A percentile compares a stretch with the other conserved stretches of the same genome.
These are phyloP conservation scores for Volvariella surrecta DNA, from an alignment of 1,284 basidiomycete species.

Conservation along the genomic window DNA sequence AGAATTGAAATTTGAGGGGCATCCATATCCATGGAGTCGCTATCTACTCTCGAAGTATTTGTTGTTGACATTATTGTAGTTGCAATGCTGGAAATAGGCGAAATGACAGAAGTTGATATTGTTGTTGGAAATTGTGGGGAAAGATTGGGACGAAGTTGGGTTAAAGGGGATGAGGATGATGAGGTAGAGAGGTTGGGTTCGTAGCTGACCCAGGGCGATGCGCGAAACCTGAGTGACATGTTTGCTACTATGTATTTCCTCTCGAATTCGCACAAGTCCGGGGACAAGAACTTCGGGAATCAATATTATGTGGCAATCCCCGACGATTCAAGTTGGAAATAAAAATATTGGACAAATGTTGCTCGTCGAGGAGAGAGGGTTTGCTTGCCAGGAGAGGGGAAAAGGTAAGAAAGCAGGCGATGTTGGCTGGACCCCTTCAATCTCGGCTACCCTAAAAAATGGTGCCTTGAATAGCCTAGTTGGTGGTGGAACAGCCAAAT, in stretches of 20 bases:
- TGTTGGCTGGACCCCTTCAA: too few relatives aligned
- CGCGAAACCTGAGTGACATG: slow-evolving; percentile 32
- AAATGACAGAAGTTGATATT: slow-evolving; percentile 3
- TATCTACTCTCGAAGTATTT: slow-evolving; percentile 14
- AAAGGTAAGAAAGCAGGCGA: too few relatives aligned
- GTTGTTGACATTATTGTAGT: slow-evolving; percentile 11
- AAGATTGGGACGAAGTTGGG: not conserved
- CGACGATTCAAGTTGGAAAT: too few relatives aligned
- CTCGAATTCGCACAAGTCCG: slow-evolving; percentile 8
- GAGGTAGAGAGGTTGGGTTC: slow-evolving; percentile 20
- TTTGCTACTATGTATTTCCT: slow-evolving; percentile 25
- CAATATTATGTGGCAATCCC: too few relatives aligned
- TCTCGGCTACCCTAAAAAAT: too few relatives aligned
- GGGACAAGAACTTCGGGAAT: too few relatives aligned
- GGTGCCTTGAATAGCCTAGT: too few relatives aligned
- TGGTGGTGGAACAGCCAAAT: too few relatives aligned
- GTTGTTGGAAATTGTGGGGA: slow-evolving; percentile 3
- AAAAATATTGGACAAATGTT: too few relatives aligned
- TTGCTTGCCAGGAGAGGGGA: too few relatives aligned
- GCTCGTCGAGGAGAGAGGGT: too few relatives aligned
- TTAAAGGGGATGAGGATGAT: too few relatives aligned
- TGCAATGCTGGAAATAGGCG: slow-evolving; percentile 9
- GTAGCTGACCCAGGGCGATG: slow-evolving; percentile 37
- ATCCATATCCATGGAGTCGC: slow-evolving; percentile 61
- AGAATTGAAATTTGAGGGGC: slow-evolving; percentile 73